Conservation (phyloP, 2,329 filamentous ascomycete genomes). For the Diaporthe nobilis region DNA sequence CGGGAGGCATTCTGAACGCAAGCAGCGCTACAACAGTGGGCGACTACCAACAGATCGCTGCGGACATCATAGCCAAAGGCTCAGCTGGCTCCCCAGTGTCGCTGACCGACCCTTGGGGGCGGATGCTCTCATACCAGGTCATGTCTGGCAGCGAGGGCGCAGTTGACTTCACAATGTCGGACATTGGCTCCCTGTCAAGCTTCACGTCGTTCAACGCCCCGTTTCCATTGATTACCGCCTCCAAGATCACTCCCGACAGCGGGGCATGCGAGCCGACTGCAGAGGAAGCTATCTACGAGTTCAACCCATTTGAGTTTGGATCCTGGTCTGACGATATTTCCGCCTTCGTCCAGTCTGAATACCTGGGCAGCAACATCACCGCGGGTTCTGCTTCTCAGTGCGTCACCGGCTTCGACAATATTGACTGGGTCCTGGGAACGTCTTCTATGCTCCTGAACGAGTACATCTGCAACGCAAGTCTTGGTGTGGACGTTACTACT, state of each 20-base stretch:
- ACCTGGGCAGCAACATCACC: slow-evolving; percentile 56
- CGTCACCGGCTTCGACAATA: slow-evolving; percentile 60
- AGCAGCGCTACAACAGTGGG: slow-evolving; percentile 7
- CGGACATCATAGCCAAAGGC: slow-evolving; percentile 33
- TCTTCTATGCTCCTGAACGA: slow-evolving; percentile 57
- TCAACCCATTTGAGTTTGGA: slow-evolving; percentile 61
- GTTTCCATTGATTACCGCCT: slow-evolving; percentile 44
- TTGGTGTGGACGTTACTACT: slow-evolving; percentile 27
- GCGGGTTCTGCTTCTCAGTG: slow-evolving; percentile 51
- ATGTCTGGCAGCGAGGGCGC: slow-evolving; percentile 38
- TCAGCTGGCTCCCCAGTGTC: slow-evolving; percentile 35
- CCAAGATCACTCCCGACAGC: slow-evolving; percentile 41
- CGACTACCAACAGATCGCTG: slow-evolving; percentile 33
- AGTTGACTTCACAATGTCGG: slow-evolving; percentile 26
- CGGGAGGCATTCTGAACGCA: slow-evolving; percentile 36
- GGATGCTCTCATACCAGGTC: slow-evolving; percentile 36
- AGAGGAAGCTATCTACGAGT: slow-evolving; percentile 58
- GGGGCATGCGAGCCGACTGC: slow-evolving; percentile 40
- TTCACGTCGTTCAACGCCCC: slow-evolving; percentile 39
- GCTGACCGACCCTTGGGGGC: slow-evolving; percentile 39
- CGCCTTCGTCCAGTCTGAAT: slow-evolving; percentile 55
- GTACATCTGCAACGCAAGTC: slow-evolving; percentile 37
- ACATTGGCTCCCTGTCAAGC: slow-evolving; percentile 30
- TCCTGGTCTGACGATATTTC: slow-evolving; percentile 58
- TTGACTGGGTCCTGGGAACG: slow-evolving; percentile 62